Base-by-base conservation (phyloP, 805 yeast species). In the Candida gorgasii region DNA sequence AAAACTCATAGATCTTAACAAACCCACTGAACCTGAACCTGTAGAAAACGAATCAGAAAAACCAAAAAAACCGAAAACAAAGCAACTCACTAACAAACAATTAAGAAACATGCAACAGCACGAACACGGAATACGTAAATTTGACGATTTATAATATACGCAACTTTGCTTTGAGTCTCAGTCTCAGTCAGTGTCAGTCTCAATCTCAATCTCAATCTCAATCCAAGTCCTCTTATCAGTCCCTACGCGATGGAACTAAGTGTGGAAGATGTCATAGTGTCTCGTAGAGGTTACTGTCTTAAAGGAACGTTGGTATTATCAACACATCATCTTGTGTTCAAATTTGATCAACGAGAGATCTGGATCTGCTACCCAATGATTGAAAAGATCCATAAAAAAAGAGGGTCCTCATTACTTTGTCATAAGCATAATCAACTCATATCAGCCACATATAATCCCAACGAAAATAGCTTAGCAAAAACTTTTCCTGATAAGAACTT, bases 321-420 rank as follows among this genome's bases (percentile, higher is more conserved):
- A 3, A 56, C 62, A 2, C 57, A 51, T 45, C 76, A 70, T 49
- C 57, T 69, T 44, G 72, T 70, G 7, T 70, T 70, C 49, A 60
- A 65, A 24, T 70, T 67, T 43, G 24, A 37, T 16, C 53, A 53
- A 7, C 14, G 37, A 20, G 98, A 93, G 60, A 78, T 88, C 22
- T 93, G 98, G 99, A 75, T 89, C 22, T 85, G 95, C 45, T 92
- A 89, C 61, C 97, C 97, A 1, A 78, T 89, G 48, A 81, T 90
- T 23, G 83, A 79, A 36, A 72, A 36, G 29, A 79, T 84, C 1
- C 76, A 76, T 51, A 74, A 79, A 59, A 67, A 77, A 47, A 61
- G 77, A 48, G 81, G 90, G 48, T 61, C 84, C 41, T 67, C 81
- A 49, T 54, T 67, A 62, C 41, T 58, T n/a, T 51, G 47, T 9